These are phyloP conservation scores for Leccinum longicurvipes DNA, from an alignment of 768 basidiomycete species.

Conservation along the genomic window DNA sequence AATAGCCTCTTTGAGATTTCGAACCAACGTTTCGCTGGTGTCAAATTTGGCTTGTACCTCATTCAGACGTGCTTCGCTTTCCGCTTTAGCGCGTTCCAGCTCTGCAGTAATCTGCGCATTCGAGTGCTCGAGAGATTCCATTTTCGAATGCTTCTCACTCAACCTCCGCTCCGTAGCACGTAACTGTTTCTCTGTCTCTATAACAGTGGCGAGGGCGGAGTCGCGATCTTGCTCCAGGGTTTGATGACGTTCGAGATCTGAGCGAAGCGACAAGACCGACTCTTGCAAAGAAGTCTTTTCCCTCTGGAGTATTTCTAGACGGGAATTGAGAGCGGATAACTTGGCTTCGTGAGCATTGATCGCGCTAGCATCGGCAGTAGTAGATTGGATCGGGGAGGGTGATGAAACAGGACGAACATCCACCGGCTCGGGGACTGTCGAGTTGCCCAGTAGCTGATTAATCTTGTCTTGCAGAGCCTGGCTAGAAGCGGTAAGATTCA, in stretches of 20 bases:
- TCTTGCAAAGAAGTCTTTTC: conserved; percentile 63
- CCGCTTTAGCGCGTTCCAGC: conserved; percentile 45
- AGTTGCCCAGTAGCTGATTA: conserved; percentile 38
- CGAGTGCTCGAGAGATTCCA: conserved; percentile 47
- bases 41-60: conserved; percentile 46
- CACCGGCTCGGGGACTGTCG: conserved; percentile 14
- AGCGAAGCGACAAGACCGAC: conserved; percentile 23
- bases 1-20: conserved; percentile 50
- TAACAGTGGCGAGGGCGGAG: conserved; percentile 36
- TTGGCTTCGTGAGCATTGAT: conserved; percentile 14
- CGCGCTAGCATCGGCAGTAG: conserved; percentile 32
- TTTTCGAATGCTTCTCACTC: conserved; percentile 42
- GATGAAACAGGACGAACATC: conserved; percentile 16
- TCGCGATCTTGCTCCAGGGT: conserved; percentile 44
- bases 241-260: conserved; percentile 24
- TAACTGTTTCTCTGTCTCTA: conserved; percentile 43
- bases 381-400: conserved; percentile 39
- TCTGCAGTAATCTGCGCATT: conserved; percentile 36
- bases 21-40: conserved; percentile 41
- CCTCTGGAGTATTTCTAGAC: conserved; percentile 61
- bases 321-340: conserved; percentile 24
- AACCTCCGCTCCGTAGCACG: conserved; percentile 41
- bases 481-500: conserved; percentile 39
- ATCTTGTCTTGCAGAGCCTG: conserved; percentile 50
- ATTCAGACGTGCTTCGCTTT: conserved; percentile 39